phyloP scores from a whole-genome alignment of 768 basidiomycete genomes.

The Leccinum fibrillosum region DNA sequence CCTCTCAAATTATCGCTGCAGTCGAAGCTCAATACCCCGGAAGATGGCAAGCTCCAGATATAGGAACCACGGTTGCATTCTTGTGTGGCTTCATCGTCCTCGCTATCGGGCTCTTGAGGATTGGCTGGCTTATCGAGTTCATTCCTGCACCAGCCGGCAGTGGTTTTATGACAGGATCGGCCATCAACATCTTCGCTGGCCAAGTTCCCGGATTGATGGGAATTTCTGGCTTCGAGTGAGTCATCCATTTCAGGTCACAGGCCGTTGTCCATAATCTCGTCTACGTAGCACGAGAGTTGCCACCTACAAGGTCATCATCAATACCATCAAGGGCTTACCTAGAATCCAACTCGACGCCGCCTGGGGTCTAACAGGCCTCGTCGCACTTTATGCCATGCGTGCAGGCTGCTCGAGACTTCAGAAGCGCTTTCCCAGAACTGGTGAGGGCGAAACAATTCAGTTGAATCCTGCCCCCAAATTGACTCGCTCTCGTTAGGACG shows the following conservation, averaged over 20 bases:
- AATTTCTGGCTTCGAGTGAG: conserved; percentile 78
- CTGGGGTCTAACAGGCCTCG: conserved; percentile 78
- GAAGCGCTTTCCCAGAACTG: conserved; percentile 58
- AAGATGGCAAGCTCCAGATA: conserved; percentile 64
- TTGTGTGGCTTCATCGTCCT: conserved; percentile 90
- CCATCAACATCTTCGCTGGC: conserved; percentile 83
- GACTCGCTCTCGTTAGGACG: conserved; percentile 43
- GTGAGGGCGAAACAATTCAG: conserved; percentile 35
- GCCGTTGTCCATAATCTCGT: not conserved
- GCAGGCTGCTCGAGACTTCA: conserved; percentile 47
- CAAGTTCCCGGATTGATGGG: conserved; percentile 92
- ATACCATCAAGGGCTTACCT: conserved; percentile 83
- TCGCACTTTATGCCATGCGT: conserved; percentile 68
- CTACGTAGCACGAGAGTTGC: conserved; percentile 71
- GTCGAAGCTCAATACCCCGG: conserved; percentile 53
- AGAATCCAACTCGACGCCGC: conserved; percentile 78
- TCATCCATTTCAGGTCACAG: conserved; percentile 5
- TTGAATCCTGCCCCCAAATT: not conserved
- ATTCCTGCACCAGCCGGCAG: conserved; percentile 84
- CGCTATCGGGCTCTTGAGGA: conserved; percentile 79
- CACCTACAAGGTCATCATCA: conserved; percentile 87
- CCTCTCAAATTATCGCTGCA: conserved; percentile 72
- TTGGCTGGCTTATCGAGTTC: conserved; percentile 96
- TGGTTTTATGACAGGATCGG: conserved; percentile 98
- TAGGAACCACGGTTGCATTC: conserved; percentile 83